Base-by-base conservation (phyloP, 148 eudicot species). In the Rheum nobile region DNA sequence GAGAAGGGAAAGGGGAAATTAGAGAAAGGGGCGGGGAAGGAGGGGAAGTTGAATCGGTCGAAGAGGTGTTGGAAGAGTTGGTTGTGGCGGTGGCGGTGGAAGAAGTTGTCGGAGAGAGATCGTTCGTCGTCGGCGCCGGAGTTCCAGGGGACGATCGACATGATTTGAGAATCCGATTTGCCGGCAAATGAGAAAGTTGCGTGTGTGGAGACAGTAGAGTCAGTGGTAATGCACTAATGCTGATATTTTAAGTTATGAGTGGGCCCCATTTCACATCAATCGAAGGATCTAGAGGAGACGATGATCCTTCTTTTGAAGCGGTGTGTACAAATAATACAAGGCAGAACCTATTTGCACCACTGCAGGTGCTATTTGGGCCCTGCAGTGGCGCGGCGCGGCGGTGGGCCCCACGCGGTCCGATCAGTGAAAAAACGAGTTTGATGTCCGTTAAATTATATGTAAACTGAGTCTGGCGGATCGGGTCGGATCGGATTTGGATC, bases 141-240 rank as follows among this genome's bases (percentile, higher is more conserved):
- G 77, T 81, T 72, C 72, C 78, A 63, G 4, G 82, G 85, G 24
- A 82, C 72, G 16, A 82, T 54, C 14, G 82, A 82, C 85, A 82
- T 82, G 29, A 29, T 54, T 24, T 35, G 12, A 24, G 29, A 54
- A 8, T 54, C 29, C 12, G 61, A 54, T 54, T 54, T 24, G 61
- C 61, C 29, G 26, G 29, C 31, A 5, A 35, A 35, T 35, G 37
- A 1, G 37, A 35, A 35, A 35, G 37, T 2, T 4, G 4, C 3
- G n/a, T n/a, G n/a, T n/a, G n/a, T n/a, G n/a, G n/a, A n/a, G n/a
- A n/a, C n/a, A n/a, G n/a, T n/a, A n/a, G n/a, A n/a, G n/a, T n/a
- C n/a, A n/a, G n/a, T n/a, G n/a, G n/a, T n/a, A n/a, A n/a, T n/a
- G n/a, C n/a, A n/a, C n/a, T n/a, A n/a, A n/a, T 35, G 37, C 37